Evolutionary conservation across 1,139 yeast species (phyloP).

Genomic region (Magnusiomyces ingens): DNA sequence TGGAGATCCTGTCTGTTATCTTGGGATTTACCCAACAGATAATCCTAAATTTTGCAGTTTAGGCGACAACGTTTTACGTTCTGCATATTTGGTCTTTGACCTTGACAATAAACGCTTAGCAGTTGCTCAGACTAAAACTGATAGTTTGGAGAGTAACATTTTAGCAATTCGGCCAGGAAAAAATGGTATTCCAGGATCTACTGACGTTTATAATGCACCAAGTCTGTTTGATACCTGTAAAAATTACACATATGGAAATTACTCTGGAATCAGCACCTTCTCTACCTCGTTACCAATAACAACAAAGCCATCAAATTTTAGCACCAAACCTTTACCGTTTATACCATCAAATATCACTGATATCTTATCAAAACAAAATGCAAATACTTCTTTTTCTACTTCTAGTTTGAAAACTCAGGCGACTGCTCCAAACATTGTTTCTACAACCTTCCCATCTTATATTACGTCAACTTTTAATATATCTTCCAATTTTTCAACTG

Average conservation of each 20-base stretch:
- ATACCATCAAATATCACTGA: too few relatives aligned
- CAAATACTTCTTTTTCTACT: too few relatives aligned
- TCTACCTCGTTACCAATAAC: too few relatives aligned
- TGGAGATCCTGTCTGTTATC: slow-evolving; percentile 52
- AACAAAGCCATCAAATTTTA: too few relatives aligned
- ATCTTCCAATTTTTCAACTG: too few relatives aligned
- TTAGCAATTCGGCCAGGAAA: neutral
- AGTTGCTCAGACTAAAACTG: slow-evolving; percentile 40
- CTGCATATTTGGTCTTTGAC: slow-evolving; percentile 61
- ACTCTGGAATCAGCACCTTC: too few relatives aligned
- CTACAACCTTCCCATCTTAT: too few relatives aligned
- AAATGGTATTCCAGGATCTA: slow-evolving; percentile 1
- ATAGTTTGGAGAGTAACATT: neutral
- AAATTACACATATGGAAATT: neutral
- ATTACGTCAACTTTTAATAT: too few relatives aligned
- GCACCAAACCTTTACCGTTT: too few relatives aligned
- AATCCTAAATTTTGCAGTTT: slow-evolving; percentile 42
- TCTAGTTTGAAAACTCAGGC: too few relatives aligned
- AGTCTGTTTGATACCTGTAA: neutral
- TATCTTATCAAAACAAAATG: too few relatives aligned
- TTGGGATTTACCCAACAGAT: slow-evolving; percentile 46
- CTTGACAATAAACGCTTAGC: slow-evolving; percentile 54
- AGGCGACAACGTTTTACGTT: slow-evolving; percentile 57
- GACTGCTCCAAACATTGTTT: too few relatives aligned
- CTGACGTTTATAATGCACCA: neutral